These are phyloP conservation scores for Mycena epipterygia DNA, from an alignment of 768 basidiomycete genomes.

Conservation along the genomic window DNA sequence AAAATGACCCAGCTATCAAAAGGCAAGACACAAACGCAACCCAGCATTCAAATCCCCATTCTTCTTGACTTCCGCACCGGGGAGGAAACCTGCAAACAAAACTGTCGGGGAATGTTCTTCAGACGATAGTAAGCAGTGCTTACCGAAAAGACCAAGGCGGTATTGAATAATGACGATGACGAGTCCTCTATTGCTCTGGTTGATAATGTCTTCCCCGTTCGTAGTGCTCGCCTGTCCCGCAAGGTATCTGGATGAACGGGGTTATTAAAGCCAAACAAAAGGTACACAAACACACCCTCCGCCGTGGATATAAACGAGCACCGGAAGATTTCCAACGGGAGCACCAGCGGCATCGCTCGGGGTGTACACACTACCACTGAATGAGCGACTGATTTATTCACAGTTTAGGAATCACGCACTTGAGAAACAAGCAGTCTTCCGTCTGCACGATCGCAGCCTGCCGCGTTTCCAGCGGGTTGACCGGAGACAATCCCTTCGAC, in stretches of 20 bases:
- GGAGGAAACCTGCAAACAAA: constrained; percentile 13
- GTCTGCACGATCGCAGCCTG: not conserved
- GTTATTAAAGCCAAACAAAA: not conserved
- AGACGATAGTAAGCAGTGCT: not conserved
- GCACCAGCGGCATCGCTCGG: constrained; percentile 35
- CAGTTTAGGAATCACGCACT: constrained; percentile 29
- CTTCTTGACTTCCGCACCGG: constrained; percentile 18
- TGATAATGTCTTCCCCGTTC: constrained; percentile 7
- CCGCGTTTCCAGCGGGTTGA: constrained; percentile 11
- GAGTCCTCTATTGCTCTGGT: constrained; percentile 1
- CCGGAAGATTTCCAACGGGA: constrained; percentile 34
- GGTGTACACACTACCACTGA: constrained; percentile 33
- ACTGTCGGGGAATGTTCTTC: not conserved
- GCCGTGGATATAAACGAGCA: constrained; percentile 39
- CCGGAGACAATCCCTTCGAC: not conserved
- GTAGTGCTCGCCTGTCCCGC: not conserved
- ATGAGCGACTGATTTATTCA: too few species aligned
- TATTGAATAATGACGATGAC: too few species aligned
- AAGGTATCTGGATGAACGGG: constrained; percentile 13
- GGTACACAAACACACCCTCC: not conserved
- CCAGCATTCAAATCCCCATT: constrained; percentile 28
- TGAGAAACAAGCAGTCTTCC: constrained; percentile 44
- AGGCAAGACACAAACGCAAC: not conserved
- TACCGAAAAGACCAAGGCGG: constrained; percentile 1
- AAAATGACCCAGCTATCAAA: not conserved